Conservation (phyloP, 1,284 basidiomycete species). For the Cystobasidiaceae sp. region DNA sequence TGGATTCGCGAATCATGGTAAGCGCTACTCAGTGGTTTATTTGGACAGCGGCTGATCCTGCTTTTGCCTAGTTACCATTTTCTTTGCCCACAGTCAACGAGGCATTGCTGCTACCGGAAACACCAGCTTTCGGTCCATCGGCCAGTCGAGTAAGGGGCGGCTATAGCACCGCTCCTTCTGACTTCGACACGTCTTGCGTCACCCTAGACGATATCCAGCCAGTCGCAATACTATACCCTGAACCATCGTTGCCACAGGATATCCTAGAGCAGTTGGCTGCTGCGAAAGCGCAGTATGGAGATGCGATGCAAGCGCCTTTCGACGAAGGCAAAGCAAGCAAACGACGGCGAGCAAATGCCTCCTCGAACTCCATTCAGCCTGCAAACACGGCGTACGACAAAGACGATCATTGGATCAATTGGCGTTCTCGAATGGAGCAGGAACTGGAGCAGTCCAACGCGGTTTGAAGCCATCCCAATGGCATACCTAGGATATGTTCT, state of each 20-base stretch:
- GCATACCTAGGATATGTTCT: background rate
- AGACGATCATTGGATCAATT: constrained; percentile 26
- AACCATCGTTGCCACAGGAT: constrained; percentile 15
- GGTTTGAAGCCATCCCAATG: too few relatives aligned
- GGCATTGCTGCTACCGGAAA: background rate
- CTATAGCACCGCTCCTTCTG: too few relatives aligned
- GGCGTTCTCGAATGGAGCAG: constrained; percentile 4
- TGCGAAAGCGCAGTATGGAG: background rate
- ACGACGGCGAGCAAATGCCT: background rate
- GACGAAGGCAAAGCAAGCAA: background rate
- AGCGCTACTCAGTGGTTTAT: background rate
- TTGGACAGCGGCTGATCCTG: background rate
- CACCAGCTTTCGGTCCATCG: constrained; percentile 19
- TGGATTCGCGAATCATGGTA: constrained; percentile 88
- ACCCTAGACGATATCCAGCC: background rate
- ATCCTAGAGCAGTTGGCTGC: constrained; percentile 1
- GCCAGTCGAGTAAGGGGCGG: too few relatives aligned
- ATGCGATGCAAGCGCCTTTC: background rate
- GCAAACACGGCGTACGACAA: background rate
- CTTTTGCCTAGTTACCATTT: constrained; percentile 29
- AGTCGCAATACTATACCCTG: background rate
- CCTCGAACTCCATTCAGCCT: background rate
- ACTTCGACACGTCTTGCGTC: background rate
- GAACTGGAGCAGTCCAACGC: background rate
- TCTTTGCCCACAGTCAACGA: constrained; percentile 27